These are phyloP conservation scores for Phoenix dactylifera DNA, from an alignment of 176 grass and related monocot species.

Conservation along the genomic window DNA sequence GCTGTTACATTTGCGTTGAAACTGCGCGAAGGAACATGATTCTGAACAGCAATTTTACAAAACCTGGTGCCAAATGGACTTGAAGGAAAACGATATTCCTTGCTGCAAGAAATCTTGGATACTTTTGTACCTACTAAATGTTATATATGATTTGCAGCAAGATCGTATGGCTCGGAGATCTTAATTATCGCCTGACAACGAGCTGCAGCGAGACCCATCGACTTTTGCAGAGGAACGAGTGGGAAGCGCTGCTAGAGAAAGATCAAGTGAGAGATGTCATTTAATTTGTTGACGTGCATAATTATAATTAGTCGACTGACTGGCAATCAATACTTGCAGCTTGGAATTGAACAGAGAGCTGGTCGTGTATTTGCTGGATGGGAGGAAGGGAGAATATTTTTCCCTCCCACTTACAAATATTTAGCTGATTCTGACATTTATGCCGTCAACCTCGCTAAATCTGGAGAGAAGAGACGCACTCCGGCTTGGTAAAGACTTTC, in stretches of 20 bases:
- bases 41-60: too few relatives aligned
- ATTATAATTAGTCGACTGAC: too few relatives aligned
- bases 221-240: conserved; percentile 48
- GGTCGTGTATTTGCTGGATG: conserved; percentile 68
- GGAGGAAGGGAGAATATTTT: conserved; percentile 72
- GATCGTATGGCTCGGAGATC: conserved; percentile 79
- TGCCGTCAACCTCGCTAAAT: conserved; percentile 31
- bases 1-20: too few relatives aligned
- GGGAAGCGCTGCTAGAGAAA: conserved; percentile 48
- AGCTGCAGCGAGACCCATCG: conserved; percentile 15
- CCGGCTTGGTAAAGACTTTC: conserved; percentile 62
- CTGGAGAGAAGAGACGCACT: conserved; percentile 46
- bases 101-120: too few relatives aligned
- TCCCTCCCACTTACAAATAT: conserved; percentile 91
- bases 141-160: conserved; percentile 31
- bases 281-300: too few relatives aligned
- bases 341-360: conserved; percentile 45
- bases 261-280: conserved; percentile 39
- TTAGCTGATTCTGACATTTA: conserved; percentile 66
- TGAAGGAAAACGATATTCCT: too few relatives aligned
- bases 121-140: too few relatives aligned
- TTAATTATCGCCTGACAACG: conserved; percentile 59
- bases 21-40: too few relatives aligned
- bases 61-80: too few relatives aligned
- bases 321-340: conserved; percentile 18